Conservation (phyloP, 2,329 filamentous ascomycete species). For the Parafenestella ontariensis region DNA sequence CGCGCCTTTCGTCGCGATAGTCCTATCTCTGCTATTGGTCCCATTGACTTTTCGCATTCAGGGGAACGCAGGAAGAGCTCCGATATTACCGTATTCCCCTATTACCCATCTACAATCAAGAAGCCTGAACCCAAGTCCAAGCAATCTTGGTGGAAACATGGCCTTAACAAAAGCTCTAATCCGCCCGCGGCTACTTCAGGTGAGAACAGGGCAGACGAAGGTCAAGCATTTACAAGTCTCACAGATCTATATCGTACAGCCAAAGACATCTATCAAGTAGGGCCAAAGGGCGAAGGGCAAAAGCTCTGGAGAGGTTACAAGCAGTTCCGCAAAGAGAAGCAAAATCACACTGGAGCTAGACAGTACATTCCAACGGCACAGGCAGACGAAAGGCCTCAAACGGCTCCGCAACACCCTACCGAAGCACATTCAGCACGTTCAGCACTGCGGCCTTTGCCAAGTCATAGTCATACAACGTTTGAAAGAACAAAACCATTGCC, state of each 20-base stretch:
- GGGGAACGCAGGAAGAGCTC: slow-evolving; percentile 1
- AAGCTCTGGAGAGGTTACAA: slow-evolving; percentile 27
- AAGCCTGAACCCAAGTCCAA: neutral
- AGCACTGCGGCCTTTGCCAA: neutral
- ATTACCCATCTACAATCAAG: neutral
- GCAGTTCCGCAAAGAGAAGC: slow-evolving; percentile 12
- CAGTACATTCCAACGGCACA: neutral
- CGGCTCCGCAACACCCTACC: neutral
- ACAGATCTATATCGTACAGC: slow-evolving; percentile 11
- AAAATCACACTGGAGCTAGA: neutral
- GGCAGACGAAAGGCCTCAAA: neutral
- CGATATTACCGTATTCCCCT: slow-evolving; percentile 1
- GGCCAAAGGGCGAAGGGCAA: slow-evolving; percentile 37
- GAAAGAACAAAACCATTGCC: neutral
- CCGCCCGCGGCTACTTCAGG: neutral
- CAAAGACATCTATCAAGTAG: slow-evolving; percentile 28
- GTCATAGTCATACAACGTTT: neutral
- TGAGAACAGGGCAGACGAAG: neutral
- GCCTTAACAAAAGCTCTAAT: neutral
- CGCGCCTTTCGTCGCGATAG: slow-evolving; percentile 1
- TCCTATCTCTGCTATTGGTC: neutral
- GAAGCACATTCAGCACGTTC: slow-evolving; percentile 3
- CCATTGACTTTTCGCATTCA: neutral
- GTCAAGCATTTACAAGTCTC: neutral
- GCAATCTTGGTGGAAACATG: neutral